Conservation (phyloP, 192 early-diverging fungal genomes). For the Coemansia sp. region DNA sequence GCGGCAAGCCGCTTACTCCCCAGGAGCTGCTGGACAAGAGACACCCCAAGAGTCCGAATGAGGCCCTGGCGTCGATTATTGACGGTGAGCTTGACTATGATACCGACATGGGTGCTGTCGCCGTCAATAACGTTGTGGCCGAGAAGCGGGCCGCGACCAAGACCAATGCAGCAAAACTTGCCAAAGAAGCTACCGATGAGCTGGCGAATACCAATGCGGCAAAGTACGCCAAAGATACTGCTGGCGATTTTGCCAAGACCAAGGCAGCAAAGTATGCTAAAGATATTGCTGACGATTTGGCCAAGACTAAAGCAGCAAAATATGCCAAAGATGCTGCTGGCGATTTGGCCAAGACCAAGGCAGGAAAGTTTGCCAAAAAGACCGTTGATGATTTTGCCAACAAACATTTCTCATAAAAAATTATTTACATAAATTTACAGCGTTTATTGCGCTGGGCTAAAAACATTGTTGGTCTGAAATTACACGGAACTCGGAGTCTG, state of each 20-base stretch:
- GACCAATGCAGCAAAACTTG: slow-evolving; percentile 30
- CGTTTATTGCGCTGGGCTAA: too few species aligned
- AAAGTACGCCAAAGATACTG: too few species aligned
- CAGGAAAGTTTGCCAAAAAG: neutral
- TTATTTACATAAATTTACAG: too few species aligned
- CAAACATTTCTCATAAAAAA: too few species aligned
- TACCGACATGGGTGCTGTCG: slow-evolving; percentile 43
- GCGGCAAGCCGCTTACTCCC: slow-evolving; percentile 12
- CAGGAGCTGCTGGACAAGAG: slow-evolving; percentile 42
- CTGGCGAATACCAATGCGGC: neutral
- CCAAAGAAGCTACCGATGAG: neutral
- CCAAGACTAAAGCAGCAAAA: too few species aligned
- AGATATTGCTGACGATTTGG: too few species aligned
- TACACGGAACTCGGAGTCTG: too few species aligned
- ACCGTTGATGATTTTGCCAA: neutral
- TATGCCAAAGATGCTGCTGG: too few species aligned
- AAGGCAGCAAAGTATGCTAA: too few species aligned
- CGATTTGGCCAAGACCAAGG: too few species aligned
- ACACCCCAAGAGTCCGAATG: slow-evolving; percentile 30
- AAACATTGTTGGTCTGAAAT: too few species aligned
- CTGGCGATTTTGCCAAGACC: too few species aligned
- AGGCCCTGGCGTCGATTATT: slow-evolving; percentile 43
- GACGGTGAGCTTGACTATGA: slow-evolving; percentile 54
- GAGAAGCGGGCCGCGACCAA: slow-evolving; percentile 23
- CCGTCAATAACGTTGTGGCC: slow-evolving; percentile 47